Conservation (phyloP, 495 filamentous ascomycete species). For the Aspergillus affinis region DNA sequence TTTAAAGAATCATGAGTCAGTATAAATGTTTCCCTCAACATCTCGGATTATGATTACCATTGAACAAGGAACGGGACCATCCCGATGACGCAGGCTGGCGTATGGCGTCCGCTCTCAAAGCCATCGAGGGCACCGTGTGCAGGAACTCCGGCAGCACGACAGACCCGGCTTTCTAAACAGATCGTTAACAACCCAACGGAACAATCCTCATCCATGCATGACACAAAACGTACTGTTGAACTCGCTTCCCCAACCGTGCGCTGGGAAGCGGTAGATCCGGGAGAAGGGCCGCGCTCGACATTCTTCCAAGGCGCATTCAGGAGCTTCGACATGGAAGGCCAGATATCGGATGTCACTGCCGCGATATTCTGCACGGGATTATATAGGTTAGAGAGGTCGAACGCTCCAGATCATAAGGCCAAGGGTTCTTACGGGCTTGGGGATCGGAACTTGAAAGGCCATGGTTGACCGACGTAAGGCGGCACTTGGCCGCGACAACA, state of each 20-base stretch:
- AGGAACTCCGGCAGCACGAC: conserved; percentile 32
- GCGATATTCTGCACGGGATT: conserved; percentile 33
- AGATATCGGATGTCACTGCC: conserved; percentile 41
- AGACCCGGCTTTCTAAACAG: conserved; percentile 9
- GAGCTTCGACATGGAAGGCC: conserved; percentile 45
- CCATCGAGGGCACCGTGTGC: conserved; percentile 27
- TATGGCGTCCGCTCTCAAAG: conserved; percentile 22
- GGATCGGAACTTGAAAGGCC: conserved; percentile 48
- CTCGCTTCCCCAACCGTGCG: conserved; percentile 15
- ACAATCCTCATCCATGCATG: not conserved
- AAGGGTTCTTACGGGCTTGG: conserved; percentile 36
- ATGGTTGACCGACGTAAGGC: conserved; percentile 43
- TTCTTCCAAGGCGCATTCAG: conserved; percentile 37
- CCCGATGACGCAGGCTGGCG: conserved; percentile 20
- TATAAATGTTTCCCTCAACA: not conserved
- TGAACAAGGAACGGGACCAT: conserved; percentile 22
- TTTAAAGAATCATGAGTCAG: conserved; percentile 2
- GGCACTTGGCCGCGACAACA: conserved; percentile 43
- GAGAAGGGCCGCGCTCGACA: conserved; percentile 19
- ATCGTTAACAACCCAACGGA: conserved; percentile 1
- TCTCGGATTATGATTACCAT: conserved; percentile 8
- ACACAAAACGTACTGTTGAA: conserved; percentile 21
- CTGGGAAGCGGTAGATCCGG: conserved; percentile 24
- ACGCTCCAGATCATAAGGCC: not conserved
- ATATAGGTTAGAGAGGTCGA: conserved; percentile 17